Evolutionary conservation across 1,284 basidiomycete genomes (phyloP), one percentile per base, ranked within the genome.

Genomic region (Ganoderma meredithae): DNA sequence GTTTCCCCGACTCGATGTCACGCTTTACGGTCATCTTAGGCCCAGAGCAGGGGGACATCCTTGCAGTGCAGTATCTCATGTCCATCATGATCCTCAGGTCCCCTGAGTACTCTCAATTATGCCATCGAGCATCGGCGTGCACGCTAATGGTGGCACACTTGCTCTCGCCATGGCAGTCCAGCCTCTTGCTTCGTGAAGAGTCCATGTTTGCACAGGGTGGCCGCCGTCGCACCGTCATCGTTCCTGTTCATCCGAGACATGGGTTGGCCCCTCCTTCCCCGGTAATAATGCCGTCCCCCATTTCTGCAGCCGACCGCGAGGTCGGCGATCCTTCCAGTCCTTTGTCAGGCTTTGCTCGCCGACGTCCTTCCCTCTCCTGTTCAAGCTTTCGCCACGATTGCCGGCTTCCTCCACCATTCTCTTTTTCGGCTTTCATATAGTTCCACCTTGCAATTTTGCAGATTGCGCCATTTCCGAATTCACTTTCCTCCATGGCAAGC

Each of bases 171-270:
- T 22, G 3, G 44, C 19, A 47, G n/a, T 22, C 44, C 44, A 47
- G n/a, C 44, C 44, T 47, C n/a, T 7, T n/a, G 8, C 44, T n/a
- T 3, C 5, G 8, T 47, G 19, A 22, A n/a, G 8, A 47, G 44
- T 47, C 44, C 7, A 47, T n/a, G 22, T n/a, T 10, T 22, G 44
- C n/a, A 49, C 22, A 55, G 27, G 17, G 53, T n/a, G 53, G 31
- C 53, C 17, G 25, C 22, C 19, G 27, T 33, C 27, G 27, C 53
- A 22, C 19, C 15, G 13, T 33, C 27, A 55, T 55, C 8, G 55
- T 58, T 27, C 33, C 55, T 58, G 55, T 17, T 12, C 55, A 58
- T n/a, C 33, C 36, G 33, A 58, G 55, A 58, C 53, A 58, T 31
- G 27, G 27, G 3, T 31, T 3, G 2, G 2, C 27, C 27, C 27